Evolutionary conservation across 441 rosid genomes (phyloP), one percentile per base, ranked within the genome.

Genomic region (Pelargonium australe): DNA sequence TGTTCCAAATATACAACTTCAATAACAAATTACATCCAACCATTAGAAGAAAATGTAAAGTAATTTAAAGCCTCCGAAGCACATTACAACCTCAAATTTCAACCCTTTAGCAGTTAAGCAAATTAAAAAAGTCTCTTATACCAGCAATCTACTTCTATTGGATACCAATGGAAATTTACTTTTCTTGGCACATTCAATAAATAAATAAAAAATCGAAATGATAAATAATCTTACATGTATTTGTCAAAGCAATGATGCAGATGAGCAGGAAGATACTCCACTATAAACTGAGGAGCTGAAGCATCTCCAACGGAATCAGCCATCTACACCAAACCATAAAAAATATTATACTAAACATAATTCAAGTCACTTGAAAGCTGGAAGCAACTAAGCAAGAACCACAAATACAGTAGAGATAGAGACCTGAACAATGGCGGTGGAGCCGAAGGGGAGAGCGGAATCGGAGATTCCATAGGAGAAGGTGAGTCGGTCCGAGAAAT

Each of bases 361-460:
- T 63, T 51, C 13, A n/a, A 34, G 65, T 62, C 28, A 62, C 58
- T 49, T 69, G 60, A 14, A 12, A 68, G 64, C 2, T 13, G 72
- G 63, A 3, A 12, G 16, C 13, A 34, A 20, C 23, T 20, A 20
- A 20, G 23, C 23, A 20, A 20, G 23, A 0, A 37, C 1, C 28
- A 20, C 16, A 12, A 13, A 17, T 13, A 37, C 25, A 4, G 12
- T 49, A 17, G 11, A 64, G 55, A 34, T 28, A 12, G 40, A 51
- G 20, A 88, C 93, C 91, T 89, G 80, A 16, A 91, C 92, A 55
- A 89, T 85, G 63, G 95, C 93, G 71, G 95, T 81, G 75, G 89
- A 88, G 44, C 85, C 89, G 68, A 83, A 80, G 67, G 96, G 96
- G 23, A 91, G 85, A 58, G 89, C 79, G 40, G 90, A 88, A 78